Conservation (phyloP, 2,329 filamentous ascomycete species). For the Lecanicillium sp. region DNA sequence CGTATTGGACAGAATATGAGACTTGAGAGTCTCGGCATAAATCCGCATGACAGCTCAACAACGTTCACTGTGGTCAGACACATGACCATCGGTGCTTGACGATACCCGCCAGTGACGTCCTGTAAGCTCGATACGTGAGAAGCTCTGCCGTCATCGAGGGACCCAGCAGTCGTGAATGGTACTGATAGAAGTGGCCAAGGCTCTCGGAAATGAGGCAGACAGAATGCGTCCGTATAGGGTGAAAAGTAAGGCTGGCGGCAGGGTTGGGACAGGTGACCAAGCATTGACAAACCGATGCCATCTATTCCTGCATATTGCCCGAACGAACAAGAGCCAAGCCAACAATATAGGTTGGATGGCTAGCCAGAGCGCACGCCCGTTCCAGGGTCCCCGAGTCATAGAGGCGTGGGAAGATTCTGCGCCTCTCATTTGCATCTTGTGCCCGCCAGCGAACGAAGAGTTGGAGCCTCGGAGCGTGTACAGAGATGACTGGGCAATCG, state of each 20-base stretch:
- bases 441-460: not conserved
- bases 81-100: not conserved
- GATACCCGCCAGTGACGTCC: not conserved
- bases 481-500: not conserved
- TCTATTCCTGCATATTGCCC: no score
- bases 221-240: not conserved
- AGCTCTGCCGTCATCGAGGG: not conserved
- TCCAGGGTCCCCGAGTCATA: not conserved
- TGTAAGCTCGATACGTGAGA: not conserved
- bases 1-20: not conserved
- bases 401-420: not conserved
- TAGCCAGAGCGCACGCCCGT: no score
- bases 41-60: no score
- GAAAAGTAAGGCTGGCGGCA: not conserved
- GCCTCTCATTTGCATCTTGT: slow-evolving; percentile 4
- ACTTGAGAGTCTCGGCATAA: no score
- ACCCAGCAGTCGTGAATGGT: not conserved
- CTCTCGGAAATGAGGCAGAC: not conserved
- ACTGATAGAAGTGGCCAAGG: slow-evolving; percentile 1
- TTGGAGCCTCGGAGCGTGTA: not conserved
- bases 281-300: not conserved
- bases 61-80: no score
- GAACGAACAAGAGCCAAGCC: not conserved
- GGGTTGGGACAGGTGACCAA: not conserved
- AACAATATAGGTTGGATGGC: not conserved